These are phyloP conservation scores for Moelleriella libera DNA, from an alignment of 2,329 filamentous ascomycete species.

Conservation along the genomic window DNA sequence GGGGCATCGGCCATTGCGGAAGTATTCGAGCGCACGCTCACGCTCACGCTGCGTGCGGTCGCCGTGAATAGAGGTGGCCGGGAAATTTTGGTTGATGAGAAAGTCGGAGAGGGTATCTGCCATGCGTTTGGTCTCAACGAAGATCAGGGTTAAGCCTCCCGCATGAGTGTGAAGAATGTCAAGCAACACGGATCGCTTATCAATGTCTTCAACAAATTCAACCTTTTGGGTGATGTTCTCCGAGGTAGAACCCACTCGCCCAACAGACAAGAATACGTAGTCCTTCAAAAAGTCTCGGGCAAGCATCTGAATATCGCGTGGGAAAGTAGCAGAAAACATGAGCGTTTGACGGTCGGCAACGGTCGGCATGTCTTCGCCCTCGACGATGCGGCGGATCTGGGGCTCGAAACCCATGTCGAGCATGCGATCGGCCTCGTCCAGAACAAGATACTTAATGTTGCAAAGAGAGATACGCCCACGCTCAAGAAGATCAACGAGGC, in stretches of 20 bases:
- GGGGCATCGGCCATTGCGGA: constrained; percentile 88
- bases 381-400: constrained; percentile 96
- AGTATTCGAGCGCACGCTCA: constrained; percentile 94
- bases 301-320: constrained; percentile 97
- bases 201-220: constrained; percentile 89
- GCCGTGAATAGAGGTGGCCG: constrained; percentile 95
- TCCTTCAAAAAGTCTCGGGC: constrained; percentile 98
- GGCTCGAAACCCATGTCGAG: constrained; percentile 99
- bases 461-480: constrained; percentile 92
- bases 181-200: constrained; percentile 95
- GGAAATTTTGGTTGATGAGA: constrained; percentile 96
- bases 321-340: constrained; percentile 99
- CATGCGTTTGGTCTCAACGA: constrained; percentile 99
- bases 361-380: constrained; percentile 92
- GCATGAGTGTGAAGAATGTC: constrained; percentile 95
- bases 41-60: constrained; percentile 97
- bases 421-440: constrained; percentile 99
- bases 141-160: constrained; percentile 82
- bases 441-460: constrained; percentile 98
- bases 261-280: constrained; percentile 97
- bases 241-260: constrained; percentile 96
- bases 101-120: constrained; percentile 96
- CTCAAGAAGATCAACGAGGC: constrained; percentile 95
- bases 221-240: constrained; percentile 99
- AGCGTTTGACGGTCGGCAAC: constrained; percentile 83